Conservation (phyloP, 345 rosid genomes). For the Acer saccharum region DNA sequence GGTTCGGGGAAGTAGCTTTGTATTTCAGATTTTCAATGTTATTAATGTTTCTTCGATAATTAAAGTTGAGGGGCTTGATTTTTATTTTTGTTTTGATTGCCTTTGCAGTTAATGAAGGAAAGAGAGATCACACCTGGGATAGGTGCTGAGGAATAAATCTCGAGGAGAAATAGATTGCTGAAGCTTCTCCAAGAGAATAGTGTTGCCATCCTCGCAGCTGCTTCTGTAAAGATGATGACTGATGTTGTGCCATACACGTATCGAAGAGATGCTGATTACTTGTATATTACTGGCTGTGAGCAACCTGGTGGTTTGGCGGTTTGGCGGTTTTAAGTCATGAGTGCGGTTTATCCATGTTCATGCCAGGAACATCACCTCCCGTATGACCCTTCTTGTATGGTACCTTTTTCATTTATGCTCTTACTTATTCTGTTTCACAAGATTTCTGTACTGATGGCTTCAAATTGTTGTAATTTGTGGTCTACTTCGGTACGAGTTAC, state of each 20-base stretch:
- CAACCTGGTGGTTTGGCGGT: slow-evolving; percentile 98
- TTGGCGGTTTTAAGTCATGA: slow-evolving; percentile 73
- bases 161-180: slow-evolving; percentile 66
- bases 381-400: slow-evolving; percentile 44
- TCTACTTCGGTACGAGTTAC: slow-evolving; percentile 1
- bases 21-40: no score
- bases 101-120: slow-evolving; percentile 66
- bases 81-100: slow-evolving; percentile 7
- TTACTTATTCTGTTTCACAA: not conserved
- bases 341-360: slow-evolving; percentile 97
- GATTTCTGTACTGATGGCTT: slow-evolving; percentile 7
- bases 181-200: slow-evolving; percentile 78
- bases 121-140: slow-evolving; percentile 95
- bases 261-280: slow-evolving; percentile 87
- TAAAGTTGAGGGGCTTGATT: not conserved
- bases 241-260: slow-evolving; percentile 92
- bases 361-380: slow-evolving; percentile 79
- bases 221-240: slow-evolving; percentile 96
- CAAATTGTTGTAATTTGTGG: not conserved
- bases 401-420: not conserved
- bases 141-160: slow-evolving; percentile 23
- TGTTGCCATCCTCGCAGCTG: slow-evolving; percentile 81
- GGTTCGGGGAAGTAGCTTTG: not conserved
- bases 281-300: slow-evolving; percentile 88
- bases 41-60: not conserved